A percentile compares a stretch with the other conserved stretches of the same genome.
Conservation (phyloP, 176 grass and related monocot genomes). For the Raddia distichophylla region DNA sequence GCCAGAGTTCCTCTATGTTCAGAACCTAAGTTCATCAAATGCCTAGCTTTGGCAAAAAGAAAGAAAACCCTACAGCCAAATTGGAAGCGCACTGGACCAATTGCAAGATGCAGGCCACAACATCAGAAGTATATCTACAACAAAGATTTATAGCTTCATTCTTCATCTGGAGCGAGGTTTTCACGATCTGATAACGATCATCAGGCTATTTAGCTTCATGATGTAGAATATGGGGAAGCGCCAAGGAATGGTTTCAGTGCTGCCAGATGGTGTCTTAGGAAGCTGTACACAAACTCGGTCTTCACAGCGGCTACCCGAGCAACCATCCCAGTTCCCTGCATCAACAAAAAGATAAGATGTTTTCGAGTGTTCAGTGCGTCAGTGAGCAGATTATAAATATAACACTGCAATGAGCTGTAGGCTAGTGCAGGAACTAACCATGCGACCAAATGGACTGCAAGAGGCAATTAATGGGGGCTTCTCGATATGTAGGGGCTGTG, state of each 20-base stretch:
- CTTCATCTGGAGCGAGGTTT: neutral
- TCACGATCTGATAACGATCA: neutral
- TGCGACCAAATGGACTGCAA: conserved; percentile 73
- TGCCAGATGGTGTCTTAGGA: conserved; percentile 67
- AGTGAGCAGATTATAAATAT: neutral
- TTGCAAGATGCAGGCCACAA: neutral
- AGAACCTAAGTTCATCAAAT: neutral
- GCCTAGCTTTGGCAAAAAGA: neutral
- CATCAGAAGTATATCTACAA: neutral
- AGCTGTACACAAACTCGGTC: conserved; percentile 70
- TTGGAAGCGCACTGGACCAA: neutral
- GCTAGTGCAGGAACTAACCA: conserved; percentile 42
- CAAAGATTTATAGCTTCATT: neutral
- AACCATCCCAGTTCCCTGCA: conserved; percentile 70
- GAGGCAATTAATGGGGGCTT: conserved; percentile 68
- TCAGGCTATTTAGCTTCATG: conserved; percentile 40
- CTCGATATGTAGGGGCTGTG: conserved; percentile 36
- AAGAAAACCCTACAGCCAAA: neutral
- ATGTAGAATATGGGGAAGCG: conserved; percentile 57
- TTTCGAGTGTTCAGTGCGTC: neutral
- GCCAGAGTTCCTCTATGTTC: too few species aligned
- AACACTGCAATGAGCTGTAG: neutral
- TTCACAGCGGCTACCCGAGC: conserved; percentile 57
- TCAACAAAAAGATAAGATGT: neutral
- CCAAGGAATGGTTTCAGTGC: conserved; percentile 64